These are phyloP conservation scores for Rubia peregrina DNA, from an alignment of 305 asterid genomes.

Conservation along the genomic window DNA sequence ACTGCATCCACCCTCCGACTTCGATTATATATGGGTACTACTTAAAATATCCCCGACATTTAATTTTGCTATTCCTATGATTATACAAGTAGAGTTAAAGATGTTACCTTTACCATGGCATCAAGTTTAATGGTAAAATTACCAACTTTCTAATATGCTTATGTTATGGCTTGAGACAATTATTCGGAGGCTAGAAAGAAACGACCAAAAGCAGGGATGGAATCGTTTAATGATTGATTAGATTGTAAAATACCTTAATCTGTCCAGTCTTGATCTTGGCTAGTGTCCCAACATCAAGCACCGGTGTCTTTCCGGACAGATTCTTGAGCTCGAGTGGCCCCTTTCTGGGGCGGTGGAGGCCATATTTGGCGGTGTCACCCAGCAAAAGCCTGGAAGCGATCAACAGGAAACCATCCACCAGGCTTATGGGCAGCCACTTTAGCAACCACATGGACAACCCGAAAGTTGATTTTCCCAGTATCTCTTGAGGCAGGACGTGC, in stretches of 20 bases:
- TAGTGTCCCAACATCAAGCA: slow-evolving; percentile 83
- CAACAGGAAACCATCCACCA: slow-evolving; percentile 62
- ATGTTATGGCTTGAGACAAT: no score
- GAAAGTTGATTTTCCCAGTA: slow-evolving; percentile 88
- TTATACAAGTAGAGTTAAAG: no score
- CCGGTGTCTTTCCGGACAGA: slow-evolving; percentile 77
- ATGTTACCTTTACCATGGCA: no score
- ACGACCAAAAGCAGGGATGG: slow-evolving; percentile 14
- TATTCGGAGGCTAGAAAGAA: not conserved
- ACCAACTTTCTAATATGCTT: not conserved
- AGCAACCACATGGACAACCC: slow-evolving; percentile 90
- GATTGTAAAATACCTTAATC: slow-evolving; percentile 48
- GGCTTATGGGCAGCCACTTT: slow-evolving; percentile 76
- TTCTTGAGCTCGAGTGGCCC: slow-evolving; percentile 78
- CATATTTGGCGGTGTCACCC: slow-evolving; percentile 65
- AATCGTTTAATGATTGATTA: not conserved
- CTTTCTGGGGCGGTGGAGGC: slow-evolving; percentile 55
- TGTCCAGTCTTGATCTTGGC: slow-evolving; percentile 82
- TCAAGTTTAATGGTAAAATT: no score
- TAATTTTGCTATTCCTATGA: no score
- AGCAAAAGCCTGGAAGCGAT: slow-evolving; percentile 45
- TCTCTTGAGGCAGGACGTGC: slow-evolving; percentile 83
- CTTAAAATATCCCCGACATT: no score
- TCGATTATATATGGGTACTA: no score
- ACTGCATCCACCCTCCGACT: not conserved